These are phyloP conservation scores for Vitis rupestris DNA, from an alignment of 164 flowering plant species.

Conservation along the genomic window DNA sequence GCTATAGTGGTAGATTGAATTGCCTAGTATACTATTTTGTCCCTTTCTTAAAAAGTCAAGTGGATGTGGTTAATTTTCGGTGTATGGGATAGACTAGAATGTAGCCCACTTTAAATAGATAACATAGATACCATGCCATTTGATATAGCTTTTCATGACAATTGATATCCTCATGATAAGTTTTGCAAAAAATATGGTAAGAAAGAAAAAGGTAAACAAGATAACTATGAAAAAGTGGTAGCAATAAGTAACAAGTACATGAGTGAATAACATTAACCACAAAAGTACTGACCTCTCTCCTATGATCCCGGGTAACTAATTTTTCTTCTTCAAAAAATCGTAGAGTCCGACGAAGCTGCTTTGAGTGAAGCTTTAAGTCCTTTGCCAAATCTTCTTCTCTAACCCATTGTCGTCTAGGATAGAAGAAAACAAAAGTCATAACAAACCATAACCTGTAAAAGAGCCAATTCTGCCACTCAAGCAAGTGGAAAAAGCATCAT, in stretches of 20 bases:
- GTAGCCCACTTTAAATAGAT: too few species aligned
- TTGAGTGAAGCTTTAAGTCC: constrained; percentile 80
- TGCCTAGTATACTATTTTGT: too few species aligned
- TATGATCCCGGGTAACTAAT: constrained; percentile 71
- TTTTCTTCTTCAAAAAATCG: constrained; percentile 92
- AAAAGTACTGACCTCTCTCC: constrained; percentile 66
- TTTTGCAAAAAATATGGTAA: too few species aligned
- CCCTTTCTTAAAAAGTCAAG: too few species aligned
- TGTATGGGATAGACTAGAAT: too few species aligned
- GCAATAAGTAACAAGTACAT: neutral
- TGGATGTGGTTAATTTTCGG: too few species aligned
- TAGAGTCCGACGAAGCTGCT: constrained; percentile 84
- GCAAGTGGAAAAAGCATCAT: neutral
- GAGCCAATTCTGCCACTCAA: neutral
- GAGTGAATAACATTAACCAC: neutral
- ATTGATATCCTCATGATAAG: too few species aligned
- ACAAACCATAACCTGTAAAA: neutral
- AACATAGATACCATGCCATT: too few species aligned
- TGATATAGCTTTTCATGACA: too few species aligned
- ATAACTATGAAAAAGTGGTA: too few species aligned
- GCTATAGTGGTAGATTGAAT: too few species aligned
- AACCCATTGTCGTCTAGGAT: constrained; percentile 88
- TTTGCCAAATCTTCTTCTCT: constrained; percentile 97
- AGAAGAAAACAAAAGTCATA: constrained; percentile 1
- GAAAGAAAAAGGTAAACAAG: too few species aligned